Evolutionary conservation across 495 filamentous ascomycete genomes (phyloP).

Genomic region (Entonaema liquescens): DNA sequence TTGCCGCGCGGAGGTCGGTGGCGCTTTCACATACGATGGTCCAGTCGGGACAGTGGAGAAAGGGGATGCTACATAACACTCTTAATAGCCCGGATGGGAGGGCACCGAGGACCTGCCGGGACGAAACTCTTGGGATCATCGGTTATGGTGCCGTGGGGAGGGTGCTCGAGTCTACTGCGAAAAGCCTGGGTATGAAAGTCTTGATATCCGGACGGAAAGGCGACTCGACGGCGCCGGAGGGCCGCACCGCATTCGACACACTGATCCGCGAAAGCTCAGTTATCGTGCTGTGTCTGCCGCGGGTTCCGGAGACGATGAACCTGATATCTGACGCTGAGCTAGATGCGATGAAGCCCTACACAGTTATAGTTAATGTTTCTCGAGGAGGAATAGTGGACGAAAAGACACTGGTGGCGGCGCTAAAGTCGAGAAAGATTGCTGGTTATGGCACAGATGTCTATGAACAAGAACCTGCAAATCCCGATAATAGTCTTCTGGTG

Average conservation of each 20-base stretch:
- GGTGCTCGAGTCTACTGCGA: constrained; percentile 43
- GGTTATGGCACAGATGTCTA: constrained; percentile 67
- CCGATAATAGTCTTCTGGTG: constrained; percentile 34
- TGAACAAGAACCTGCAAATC: constrained; percentile 58
- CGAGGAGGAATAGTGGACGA: constrained; percentile 68
- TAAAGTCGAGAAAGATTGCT: constrained; percentile 55
- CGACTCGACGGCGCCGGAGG: constrained; percentile 35
- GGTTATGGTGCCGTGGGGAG: constrained; percentile 63
- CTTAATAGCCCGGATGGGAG: constrained; percentile 48
- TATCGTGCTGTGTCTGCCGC: constrained; percentile 59
- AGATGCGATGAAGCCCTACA: constrained; percentile 55
- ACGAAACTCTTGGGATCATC: constrained; percentile 60
- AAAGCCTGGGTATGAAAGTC: constrained; percentile 61
- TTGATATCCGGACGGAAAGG: constrained; percentile 61
- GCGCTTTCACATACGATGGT: constrained; percentile 48
- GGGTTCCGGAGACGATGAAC: constrained; percentile 53
- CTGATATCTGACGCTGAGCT: constrained; percentile 60
- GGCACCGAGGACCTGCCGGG: constrained; percentile 49
- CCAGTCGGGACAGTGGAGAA: constrained; percentile 47
- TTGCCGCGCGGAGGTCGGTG: constrained; percentile 59
- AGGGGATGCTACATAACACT: constrained; percentile 41
- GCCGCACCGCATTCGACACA: constrained; percentile 57
- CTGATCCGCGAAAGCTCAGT: constrained; percentile 58
- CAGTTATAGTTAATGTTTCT: constrained; percentile 64
- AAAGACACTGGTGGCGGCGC: constrained; percentile 55